Percentiles rank a stretch among this genome's conserved stretches.
Evolutionary conservation across 345 rosid genomes (phyloP).

Genomic region (Linum usitatissimum): DNA sequence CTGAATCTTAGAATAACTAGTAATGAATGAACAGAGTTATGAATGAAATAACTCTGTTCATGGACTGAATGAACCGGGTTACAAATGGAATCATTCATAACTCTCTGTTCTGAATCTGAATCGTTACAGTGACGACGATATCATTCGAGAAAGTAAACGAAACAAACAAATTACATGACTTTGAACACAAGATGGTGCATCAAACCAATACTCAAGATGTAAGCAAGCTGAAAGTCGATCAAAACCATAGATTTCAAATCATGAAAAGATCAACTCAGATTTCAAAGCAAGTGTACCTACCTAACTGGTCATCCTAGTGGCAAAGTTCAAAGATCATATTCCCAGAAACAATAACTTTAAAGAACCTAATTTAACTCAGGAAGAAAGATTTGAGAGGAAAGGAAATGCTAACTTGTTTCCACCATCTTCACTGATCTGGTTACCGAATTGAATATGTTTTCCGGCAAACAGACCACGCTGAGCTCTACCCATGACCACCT

Average conservation of each 20-base stretch:
- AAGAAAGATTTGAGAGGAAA: constrained; percentile 4
- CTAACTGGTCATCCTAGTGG: too few species aligned
- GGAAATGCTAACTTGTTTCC: constrained; percentile 58
- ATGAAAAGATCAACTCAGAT: not conserved
- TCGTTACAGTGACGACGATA: not conserved
- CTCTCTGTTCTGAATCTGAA: not conserved
- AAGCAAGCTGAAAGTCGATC: not conserved
- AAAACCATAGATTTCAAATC: not conserved
- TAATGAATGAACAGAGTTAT: too few species aligned
- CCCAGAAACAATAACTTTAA: not conserved
- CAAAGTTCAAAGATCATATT: too few species aligned
- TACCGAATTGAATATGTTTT: constrained; percentile 86
- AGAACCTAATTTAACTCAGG: not conserved
- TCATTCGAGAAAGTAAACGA: not conserved
- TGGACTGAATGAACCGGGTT: not conserved
- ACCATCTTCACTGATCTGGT: constrained; percentile 81
- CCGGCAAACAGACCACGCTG: constrained; percentile 84
- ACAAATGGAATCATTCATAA: not conserved
- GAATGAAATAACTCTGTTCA: not conserved
- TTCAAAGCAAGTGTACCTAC: too few species aligned
- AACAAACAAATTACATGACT: not conserved
- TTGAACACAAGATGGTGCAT: too few species aligned
- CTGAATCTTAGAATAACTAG: too few species aligned
- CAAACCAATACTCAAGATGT: not conserved
- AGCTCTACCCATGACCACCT: constrained; percentile 72